phyloP scores from a whole-genome alignment of 148 eudicot species.

The Vaccinium macrocarpon region DNA sequence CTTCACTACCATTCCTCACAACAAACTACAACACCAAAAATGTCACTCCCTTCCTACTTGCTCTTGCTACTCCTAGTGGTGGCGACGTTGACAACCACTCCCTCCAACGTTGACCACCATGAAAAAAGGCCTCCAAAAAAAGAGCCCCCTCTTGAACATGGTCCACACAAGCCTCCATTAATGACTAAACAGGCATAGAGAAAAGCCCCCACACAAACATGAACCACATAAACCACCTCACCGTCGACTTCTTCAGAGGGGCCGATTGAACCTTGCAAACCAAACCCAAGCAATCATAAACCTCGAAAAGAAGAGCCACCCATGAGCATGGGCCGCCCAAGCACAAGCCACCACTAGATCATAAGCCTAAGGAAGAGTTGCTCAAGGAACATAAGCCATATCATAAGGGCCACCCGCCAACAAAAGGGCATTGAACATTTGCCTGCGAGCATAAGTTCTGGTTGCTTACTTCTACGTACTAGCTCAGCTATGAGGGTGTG shows the following conservation, averaged over 20 bases:
- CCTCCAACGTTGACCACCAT: neutral
- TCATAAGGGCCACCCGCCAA: neutral
- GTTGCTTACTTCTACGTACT: neutral
- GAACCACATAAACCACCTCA: neutral
- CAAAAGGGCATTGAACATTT: neutral
- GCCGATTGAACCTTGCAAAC: too few species aligned
- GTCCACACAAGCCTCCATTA: neutral
- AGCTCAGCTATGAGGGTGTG: neutral
- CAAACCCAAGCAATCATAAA: neutral
- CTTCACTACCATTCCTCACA: constrained; percentile 3
- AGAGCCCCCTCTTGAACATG: neutral
- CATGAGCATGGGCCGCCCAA: neutral
- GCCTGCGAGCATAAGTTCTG: neutral
- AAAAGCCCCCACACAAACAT: too few species aligned
- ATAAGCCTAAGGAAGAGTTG: neutral
- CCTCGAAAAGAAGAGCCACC: neutral
- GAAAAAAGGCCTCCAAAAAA: neutral
- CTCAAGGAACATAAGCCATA: neutral
- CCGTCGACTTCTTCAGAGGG: too few species aligned
- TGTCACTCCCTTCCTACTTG: neutral
- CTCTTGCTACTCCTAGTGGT: neutral
- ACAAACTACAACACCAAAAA: neutral
- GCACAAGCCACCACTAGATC: neutral
- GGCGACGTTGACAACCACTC: neutral
- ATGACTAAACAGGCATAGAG: neutral